Base-by-base conservation (phyloP, 1,284 basidiomycete species). In the Lentinus polychrous region DNA sequence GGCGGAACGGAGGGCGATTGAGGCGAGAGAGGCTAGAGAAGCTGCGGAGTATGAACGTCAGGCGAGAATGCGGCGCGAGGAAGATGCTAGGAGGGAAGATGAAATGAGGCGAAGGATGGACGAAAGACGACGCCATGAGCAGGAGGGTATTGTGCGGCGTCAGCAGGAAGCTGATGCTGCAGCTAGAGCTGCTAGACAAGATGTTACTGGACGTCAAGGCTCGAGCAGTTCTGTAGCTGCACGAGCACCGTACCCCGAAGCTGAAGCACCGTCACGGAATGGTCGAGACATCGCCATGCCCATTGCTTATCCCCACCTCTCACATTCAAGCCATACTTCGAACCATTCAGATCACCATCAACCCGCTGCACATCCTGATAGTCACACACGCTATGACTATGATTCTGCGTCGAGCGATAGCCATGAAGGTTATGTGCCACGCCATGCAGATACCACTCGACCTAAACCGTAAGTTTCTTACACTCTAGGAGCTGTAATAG, bases 141-240 rank as follows among this genome's bases (percentile, higher is more conserved):
- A 73, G 36, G 73, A 73, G 4, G 73, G 70, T 1, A 76, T 77
- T 44, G 17, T 67, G n/a, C 70, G 61, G 33, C 65, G 73, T 41
- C 76, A 76, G 52, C 71, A 69, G 48, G 73, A 76, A 56, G 65
- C 69, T 0, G 66, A 70, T 14, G 56, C 60, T 7, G 62, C 64
- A n/a, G 64, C 67, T 3, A 59, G 64, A 12, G 60, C 66, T n/a
- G 64, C 58, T 17, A 58, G 67, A 39, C 51, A 58, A 43, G 55
- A 59, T 12, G 52, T 59, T 15, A 41, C 49, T 23, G 20, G 45
- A 51, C 14, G 12, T 39, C 15, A 49, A 43, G 18, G 47, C 49
- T 18, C 41, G 50, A 24, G 49, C 52, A 5, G 53, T 57, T 2
- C 50, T 56, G 31, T 54, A 54, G 10, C 49, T 50, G 18, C 50